phyloP scores from a whole-genome alignment of 495 filamentous ascomycete genomes.

The Saxophila tyrrhenica region DNA sequence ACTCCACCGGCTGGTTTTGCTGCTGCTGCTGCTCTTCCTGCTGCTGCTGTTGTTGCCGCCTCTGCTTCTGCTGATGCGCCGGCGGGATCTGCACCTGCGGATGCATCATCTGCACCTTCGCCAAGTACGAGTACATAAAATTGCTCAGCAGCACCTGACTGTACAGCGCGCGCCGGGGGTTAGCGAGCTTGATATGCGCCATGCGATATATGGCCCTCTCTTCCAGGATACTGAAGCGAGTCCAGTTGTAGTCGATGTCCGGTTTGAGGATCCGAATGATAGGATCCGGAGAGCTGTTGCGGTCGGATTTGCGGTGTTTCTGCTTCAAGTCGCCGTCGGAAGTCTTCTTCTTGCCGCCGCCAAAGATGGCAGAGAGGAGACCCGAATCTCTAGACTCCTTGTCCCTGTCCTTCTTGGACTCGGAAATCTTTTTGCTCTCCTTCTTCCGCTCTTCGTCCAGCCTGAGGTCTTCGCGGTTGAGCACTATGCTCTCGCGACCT shows the following conservation, averaged over 20 bases:
- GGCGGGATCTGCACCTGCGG: conserved; percentile 72
- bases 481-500: conserved; percentile 69
- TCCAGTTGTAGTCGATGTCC: conserved; percentile 92
- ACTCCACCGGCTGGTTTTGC: conserved; percentile 46
- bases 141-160: conserved; percentile 97
- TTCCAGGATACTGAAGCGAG: conserved; percentile 87
- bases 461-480: conserved; percentile 65
- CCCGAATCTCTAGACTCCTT: conserved; percentile 69
- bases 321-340: conserved; percentile 49
- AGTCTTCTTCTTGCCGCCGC: conserved; percentile 74
- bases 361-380: conserved; percentile 81
- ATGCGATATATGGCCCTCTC: conserved; percentile 96
- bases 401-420: conserved; percentile 80
- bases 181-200: conserved; percentile 97
- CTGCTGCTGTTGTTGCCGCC: conserved; percentile 49
- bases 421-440: conserved; percentile 56
- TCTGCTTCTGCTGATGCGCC: conserved; percentile 44
- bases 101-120: conserved; percentile 97
- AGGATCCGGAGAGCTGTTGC: conserved; percentile 70
- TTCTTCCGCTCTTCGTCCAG: conserved; percentile 78
- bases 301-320: conserved; percentile 58
- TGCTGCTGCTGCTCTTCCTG: conserved; percentile 48
- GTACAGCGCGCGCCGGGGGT: conserved; percentile 81
- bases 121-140: conserved; percentile 99
- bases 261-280: conserved; percentile 56